Evolutionary conservation across 148 eudicot species (phyloP), one percentile per base, ranked within the genome.

Genomic region (Rhododendron griersonianum): DNA sequence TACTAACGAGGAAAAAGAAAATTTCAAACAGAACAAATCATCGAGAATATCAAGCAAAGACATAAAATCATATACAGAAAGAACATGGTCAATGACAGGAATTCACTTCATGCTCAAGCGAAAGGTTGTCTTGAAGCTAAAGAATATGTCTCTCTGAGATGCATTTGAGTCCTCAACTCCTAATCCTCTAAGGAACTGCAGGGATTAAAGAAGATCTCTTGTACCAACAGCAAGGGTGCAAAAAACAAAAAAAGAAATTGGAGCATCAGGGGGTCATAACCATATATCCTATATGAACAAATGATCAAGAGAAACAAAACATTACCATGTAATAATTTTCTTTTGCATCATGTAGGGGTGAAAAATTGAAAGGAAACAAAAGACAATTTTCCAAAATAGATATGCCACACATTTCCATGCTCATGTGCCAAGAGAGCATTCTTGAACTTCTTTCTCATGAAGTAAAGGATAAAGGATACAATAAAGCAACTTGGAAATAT

Each of bases 401-500:
- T 41, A 28, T 23, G 48, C 53, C 78, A 28, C 44, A 63, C 1
- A 55, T 55, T 71, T 33, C 19, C 39, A 71, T 11, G 76, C 76
- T 30, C 76, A 15, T 13, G 41, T 63, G 61, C 23, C 8, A 7
- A 82, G 51, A 41, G 48, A 63, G 39, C 61, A 55, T 55, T 16
- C 61, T 23, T 19, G 16, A n/a, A 82, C 39, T 63, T n/a, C 18
- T 14, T 74, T 67, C 7, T 23, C 28, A 65, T 76, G n/a, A 7
- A 44, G 83, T 73, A 55, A 55, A 55, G 57, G 57, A 13, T 41
- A 44, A 89, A 95, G 99, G 99, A 97, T 97, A 97, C 99, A 97
- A 81, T 69, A 97, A 91, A 81, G 99, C 99, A 85, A 94, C 96
- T 94, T 97, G 99, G 90, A 97, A 97, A 89, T 94, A 95, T 83